Evolutionary conservation across 805 yeast species (phyloP), one percentile per base, ranked within the genome.

Genomic region (Hanseniaspora singularis): DNA sequence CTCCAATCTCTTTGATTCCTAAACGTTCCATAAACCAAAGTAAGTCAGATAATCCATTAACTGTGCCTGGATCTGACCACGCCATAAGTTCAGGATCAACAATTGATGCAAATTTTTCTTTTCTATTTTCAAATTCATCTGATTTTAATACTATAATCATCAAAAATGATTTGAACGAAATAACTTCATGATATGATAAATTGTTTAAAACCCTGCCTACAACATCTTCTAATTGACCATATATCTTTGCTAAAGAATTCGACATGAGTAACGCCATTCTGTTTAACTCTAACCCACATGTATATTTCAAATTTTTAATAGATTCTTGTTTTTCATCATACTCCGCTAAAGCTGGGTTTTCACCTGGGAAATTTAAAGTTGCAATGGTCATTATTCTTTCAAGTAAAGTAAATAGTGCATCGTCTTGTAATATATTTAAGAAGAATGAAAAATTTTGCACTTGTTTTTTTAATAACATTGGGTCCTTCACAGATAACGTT

Each of bases 11-110:
- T 2, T 87, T 97, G 47, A 92, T 85, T 2, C 98, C 98, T 43
- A 94, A 72, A 55, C 96, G 73, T 63, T 88, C 97, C 97, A 92
- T 89, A 55, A 92, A 92, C 97, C 97, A 92, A 51, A 86, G 95
- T 38, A 94, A 69, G 58, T 89, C 94, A 57, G 79, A 68, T 24
- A 92, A 66, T 0, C 96, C 96, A 57, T 86, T 86, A 52, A 85
- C 87, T 0, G 96, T 89, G 10, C 76, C 79, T 18, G 87, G 89
- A 38, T 88, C 87, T 0, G 89, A 79, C 99, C 99, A 92, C 0
- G 95, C 88, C 11, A 73, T 65, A 40, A 94, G 67, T 53, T 92
- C 96, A 0, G 96, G 95, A 59, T 92, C 98, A 1, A 94, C 98
- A 49, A 94, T 82, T 38, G 77, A 72, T 18, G 85, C 73, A 62